These are phyloP conservation scores for Chalciporus sphaerocephalus DNA, from an alignment of 768 basidiomycete genomes.

Conservation along the genomic window DNA sequence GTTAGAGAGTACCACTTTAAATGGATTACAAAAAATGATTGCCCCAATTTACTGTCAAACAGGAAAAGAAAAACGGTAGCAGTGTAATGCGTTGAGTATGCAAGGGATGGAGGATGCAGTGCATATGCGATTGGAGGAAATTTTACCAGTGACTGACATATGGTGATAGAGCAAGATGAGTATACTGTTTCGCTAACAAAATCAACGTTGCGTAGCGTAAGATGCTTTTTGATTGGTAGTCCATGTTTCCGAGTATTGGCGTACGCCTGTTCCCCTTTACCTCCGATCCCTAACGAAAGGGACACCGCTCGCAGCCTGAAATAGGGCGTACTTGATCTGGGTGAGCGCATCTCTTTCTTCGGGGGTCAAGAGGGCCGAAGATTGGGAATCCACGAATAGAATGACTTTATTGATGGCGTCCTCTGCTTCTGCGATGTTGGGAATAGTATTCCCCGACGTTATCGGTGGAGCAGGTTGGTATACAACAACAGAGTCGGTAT, in stretches of 20 bases:
- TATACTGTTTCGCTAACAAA: constrained; percentile 10
- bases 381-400: constrained; percentile 45
- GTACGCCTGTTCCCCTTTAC: constrained; percentile 11
- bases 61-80: constrained; percentile 7
- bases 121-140: constrained; percentile 20
- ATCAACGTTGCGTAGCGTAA: constrained; percentile 10
- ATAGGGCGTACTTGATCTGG: constrained; percentile 50
- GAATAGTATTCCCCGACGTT: constrained; percentile 31
- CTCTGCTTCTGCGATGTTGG: constrained; percentile 48
- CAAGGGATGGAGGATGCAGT: constrained; percentile 15
- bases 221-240: constrained; percentile 19
- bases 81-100: constrained; percentile 25
- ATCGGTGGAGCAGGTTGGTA: constrained; percentile 33
- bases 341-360: constrained; percentile 40
- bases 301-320: constrained; percentile 41
- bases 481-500: constrained; percentile 28
- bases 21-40: constrained; percentile 14
- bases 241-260: neutral
- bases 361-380: constrained; percentile 26
- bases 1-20: constrained; percentile 15
- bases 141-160: constrained; percentile 21
- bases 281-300: constrained; percentile 34
- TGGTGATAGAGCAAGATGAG: constrained; percentile 12
- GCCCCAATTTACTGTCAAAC: constrained; percentile 14
- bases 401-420: constrained; percentile 53